phyloP scores from a whole-genome alignment of 192 early-diverging fungal species.

The Linnemannia elongata region DNA sequence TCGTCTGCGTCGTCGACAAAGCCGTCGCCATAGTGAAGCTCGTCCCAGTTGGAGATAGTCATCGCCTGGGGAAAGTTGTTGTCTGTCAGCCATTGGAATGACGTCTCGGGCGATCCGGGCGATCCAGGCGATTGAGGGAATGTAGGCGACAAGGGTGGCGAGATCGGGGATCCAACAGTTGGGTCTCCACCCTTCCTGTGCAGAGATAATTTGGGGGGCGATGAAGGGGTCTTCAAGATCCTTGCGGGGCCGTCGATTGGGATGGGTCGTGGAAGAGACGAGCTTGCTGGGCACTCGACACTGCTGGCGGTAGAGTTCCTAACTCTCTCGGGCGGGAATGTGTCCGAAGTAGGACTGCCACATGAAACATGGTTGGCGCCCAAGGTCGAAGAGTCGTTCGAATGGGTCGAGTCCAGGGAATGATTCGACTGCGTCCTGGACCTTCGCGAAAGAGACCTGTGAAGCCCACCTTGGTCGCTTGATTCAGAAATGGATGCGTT shows the following conservation, averaged over 20 bases:
- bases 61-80: slow-evolving; percentile 16
- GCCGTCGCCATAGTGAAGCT: slow-evolving; percentile 4
- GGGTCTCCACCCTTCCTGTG: slow-evolving; percentile 2
- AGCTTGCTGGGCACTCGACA: neutral
- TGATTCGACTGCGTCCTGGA: slow-evolving; percentile 12
- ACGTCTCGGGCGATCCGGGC: slow-evolving; percentile 11
- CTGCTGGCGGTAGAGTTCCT: neutral
- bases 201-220: slow-evolving; percentile 38
- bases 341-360: neutral
- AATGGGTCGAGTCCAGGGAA: slow-evolving; percentile 19
- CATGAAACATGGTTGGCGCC: slow-evolving; percentile 1
- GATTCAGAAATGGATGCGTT: neutral
- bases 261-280: slow-evolving; percentile 13
- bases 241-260: neutral
- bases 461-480: neutral
- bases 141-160: slow-evolving; percentile 41
- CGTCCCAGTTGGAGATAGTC: slow-evolving; percentile 18
- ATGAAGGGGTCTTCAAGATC: slow-evolving; percentile 30
- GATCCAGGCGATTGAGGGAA: slow-evolving; percentile 22
- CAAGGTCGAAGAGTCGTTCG: slow-evolving; percentile 15
- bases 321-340: neutral
- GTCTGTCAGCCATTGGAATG: slow-evolving; percentile 26
- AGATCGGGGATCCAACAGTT: slow-evolving; percentile 2
- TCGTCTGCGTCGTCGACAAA: slow-evolving; percentile 10
- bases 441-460: neutral